A percentile compares a stretch with the other conserved stretches of the same genome.
phyloP scores from a whole-genome alignment of 306 rosid species.

The Begonia loranthoides region DNA sequence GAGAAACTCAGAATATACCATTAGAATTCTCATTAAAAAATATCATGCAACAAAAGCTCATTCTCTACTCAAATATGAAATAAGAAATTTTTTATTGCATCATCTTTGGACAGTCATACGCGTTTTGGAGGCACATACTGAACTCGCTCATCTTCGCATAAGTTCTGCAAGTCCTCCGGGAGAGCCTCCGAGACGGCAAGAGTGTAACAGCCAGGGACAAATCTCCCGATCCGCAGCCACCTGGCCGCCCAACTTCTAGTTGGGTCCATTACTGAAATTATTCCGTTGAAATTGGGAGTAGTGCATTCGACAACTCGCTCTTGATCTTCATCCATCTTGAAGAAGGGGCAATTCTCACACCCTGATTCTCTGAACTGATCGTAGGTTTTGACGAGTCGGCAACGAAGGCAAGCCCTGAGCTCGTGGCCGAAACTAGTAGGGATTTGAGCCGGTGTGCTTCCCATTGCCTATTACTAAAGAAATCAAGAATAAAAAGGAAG shows the following conservation, averaged over 20 bases:
- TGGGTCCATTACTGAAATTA: slow-evolving; percentile 92
- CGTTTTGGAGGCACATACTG: slow-evolving; percentile 72
- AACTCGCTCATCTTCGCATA: slow-evolving; percentile 65
- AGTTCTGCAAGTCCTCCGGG: slow-evolving; percentile 75
- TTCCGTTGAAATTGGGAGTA: slow-evolving; percentile 81
- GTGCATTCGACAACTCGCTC: slow-evolving; percentile 85
- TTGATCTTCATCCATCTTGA: slow-evolving; percentile 83
- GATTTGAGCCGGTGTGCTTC: slow-evolving; percentile 64
- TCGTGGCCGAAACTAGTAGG: slow-evolving; percentile 92
- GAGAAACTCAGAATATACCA: no score
- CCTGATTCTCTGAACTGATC: slow-evolving; percentile 95
- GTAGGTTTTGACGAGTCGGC: slow-evolving; percentile 95
- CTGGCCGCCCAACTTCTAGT: slow-evolving; percentile 86
- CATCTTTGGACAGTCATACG: slow-evolving; percentile 8
- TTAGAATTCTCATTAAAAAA: no score
- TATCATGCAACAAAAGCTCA: no score
- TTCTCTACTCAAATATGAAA: no score
- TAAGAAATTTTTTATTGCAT: no score
- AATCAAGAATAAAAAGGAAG: no score
- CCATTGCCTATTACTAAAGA: slow-evolving; percentile 16
- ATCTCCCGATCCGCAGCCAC: slow-evolving; percentile 80
- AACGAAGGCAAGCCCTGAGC: slow-evolving; percentile 91
- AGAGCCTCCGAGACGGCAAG: slow-evolving; percentile 97
- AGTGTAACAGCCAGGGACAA: slow-evolving; percentile 84
- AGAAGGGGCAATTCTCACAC: slow-evolving; percentile 89